phyloP scores from a whole-genome alignment of 2,329 filamentous ascomycete genomes.

The Epichloe sp. region DNA sequence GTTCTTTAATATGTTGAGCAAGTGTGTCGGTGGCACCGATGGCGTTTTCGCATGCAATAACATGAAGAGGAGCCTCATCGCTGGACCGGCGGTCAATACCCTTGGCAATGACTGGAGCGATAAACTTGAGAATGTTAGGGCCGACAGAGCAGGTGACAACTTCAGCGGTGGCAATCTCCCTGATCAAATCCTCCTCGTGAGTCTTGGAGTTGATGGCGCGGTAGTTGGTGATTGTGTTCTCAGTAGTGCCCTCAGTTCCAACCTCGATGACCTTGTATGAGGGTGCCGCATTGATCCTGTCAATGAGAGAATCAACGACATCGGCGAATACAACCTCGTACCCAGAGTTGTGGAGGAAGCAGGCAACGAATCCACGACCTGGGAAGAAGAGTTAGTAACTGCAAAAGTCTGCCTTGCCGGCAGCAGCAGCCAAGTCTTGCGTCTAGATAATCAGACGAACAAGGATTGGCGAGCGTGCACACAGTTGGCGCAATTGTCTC shows the following conservation, averaged over 20 bases:
- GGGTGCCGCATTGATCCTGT: constrained; percentile 58
- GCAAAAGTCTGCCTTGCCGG: neutral
- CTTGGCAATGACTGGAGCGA: constrained; percentile 90
- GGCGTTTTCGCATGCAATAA: constrained; percentile 97
- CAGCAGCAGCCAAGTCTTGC: too few relatives aligned
- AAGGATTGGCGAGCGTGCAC: neutral
- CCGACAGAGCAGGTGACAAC: constrained; percentile 95
- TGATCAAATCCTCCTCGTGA: constrained; percentile 65
- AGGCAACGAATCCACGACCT: constrained; percentile 71
- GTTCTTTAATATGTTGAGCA: constrained; percentile 63
- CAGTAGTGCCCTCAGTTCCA: constrained; percentile 66
- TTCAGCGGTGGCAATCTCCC: constrained; percentile 78
- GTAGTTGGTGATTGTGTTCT: constrained; percentile 85
- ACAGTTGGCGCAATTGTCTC: neutral
- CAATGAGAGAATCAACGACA: constrained; percentile 74
- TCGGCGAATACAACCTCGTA: constrained; percentile 96
- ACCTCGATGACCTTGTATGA: constrained; percentile 92
- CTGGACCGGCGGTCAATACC: constrained; percentile 68
- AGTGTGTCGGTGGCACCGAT: constrained; percentile 89
- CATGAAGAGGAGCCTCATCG: constrained; percentile 55
- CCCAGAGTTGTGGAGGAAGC: constrained; percentile 86
- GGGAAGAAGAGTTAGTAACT: constrained; percentile 5
- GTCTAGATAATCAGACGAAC: too few relatives aligned
- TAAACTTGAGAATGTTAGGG: constrained; percentile 90
- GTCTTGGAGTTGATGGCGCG: constrained; percentile 91